Base-by-base conservation (phyloP, 768 basidiomycete genomes). In the Lactarius psammicola region DNA sequence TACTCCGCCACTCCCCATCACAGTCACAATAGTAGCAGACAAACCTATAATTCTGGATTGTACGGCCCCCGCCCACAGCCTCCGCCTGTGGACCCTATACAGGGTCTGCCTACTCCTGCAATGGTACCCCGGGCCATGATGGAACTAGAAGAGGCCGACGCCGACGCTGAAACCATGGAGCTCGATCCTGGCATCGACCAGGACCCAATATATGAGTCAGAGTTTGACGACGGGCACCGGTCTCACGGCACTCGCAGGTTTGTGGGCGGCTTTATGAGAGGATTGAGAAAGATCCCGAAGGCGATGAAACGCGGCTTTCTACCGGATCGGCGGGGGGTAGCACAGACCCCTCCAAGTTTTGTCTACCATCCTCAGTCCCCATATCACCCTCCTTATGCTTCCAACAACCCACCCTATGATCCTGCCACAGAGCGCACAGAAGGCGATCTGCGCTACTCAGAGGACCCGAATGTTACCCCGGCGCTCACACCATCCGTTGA, bases 251-350 rank as follows among this genome's bases (percentile, higher is more conserved):
- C 30, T 36, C 51, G 49, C 38, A 61, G 64, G 49, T 70, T 70
- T 44, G 68, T 70, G 4, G 69, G 69, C 6, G 69, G 69, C 15
- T 70, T 70, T 33, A 60, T 69, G 2, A 51, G 59, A 11, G 28
- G 60, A 1, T 51, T 70, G 64, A 65, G 36, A 56, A 69, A 55
- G 54, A 44, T 70, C 15, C 69, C 69, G 15, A 57, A 30, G 34
- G 68, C 42, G 10, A 33, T 70, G 59, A 65, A 30, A 53, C 69
- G 69, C n/a, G 59, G 62, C 4, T 66, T 70, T 34, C 8, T 34
- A 33, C 30, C 59, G 23, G 62, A 66, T 20, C 56, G 40, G 11
- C 62, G 59, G 30, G 62, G 40, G 18, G 18, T n/a, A n/a, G n/a
- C 49, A 20, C 44, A 40, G 9, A 62, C 61, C 9, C 51, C 67